Conservation (phyloP, 176 grass and related monocot species). For the Tillandsia leiboldiana region DNA sequence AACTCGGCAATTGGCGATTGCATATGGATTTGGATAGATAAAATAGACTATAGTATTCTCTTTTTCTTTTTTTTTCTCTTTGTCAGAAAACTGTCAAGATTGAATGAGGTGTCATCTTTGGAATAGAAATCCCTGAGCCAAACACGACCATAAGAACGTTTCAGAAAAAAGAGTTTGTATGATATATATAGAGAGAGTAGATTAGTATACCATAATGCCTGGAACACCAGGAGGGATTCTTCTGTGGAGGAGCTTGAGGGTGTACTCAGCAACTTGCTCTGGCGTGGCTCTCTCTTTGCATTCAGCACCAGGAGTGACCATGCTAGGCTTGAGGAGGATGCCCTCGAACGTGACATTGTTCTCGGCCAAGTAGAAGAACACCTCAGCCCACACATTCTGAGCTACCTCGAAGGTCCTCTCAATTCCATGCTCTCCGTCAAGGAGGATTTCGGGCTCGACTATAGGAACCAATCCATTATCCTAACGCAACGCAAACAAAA, state of each 20-base stretch:
- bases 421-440: constrained; percentile 79
- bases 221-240: constrained; percentile 90
- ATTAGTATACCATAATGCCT: constrained; percentile 66
- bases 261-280: constrained; percentile 72
- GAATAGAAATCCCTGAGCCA: too few relatives aligned
- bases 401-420: constrained; percentile 87
- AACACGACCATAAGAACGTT: too few relatives aligned
- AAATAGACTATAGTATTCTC: too few relatives aligned
- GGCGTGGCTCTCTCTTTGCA: constrained; percentile 64
- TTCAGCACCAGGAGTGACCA: constrained; percentile 94
- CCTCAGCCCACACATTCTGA: constrained; percentile 82
- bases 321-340: constrained; percentile 97
- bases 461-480: constrained; percentile 97
- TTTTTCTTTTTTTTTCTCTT: too few relatives aligned
- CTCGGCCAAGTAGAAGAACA: constrained; percentile 79
- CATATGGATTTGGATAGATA: too few relatives aligned
- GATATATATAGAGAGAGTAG: too few relatives aligned
- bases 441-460: constrained; percentile 91
- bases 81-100: too few relatives aligned
- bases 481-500: constrained; percentile 21
- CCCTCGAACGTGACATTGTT: constrained; percentile 90
- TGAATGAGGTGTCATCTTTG: too few relatives aligned
- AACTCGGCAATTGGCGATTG: too few relatives aligned
- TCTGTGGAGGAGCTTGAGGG: constrained; percentile 80
- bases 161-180: too few relatives aligned